Evolutionary conservation across 495 filamentous ascomycete genomes (phyloP), one percentile per base, ranked within the genome.

Genomic region (Oleoguttula mirabilis): DNA sequence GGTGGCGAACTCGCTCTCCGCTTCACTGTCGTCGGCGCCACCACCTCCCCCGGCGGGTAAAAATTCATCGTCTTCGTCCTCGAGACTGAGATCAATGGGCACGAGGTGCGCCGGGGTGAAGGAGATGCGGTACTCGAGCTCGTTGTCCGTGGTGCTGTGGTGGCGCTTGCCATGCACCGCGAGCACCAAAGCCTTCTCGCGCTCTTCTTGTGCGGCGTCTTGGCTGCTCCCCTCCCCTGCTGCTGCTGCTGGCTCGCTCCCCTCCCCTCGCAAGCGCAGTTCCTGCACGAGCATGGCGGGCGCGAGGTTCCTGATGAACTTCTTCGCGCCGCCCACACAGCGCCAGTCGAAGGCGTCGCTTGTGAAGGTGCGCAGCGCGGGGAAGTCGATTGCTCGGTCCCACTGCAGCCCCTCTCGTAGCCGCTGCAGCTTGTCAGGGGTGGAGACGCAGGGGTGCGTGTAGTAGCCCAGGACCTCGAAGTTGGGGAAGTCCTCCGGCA

Each of bases 341-440:
- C 66, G 73, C 90, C 90, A 98, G 39, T 88, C 83, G 43, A 98
- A 95, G 0, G 80, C 74, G 34, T 88, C 76, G 0, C 73, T 67
- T 8, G 80, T 73, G 56, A 90, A 94, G 16, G 63, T 63, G 16
- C 90, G 67, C 17, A 98, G 63, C 0, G 73, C 77, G 12, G 63
- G 39, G 14, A 82, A 64, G 46, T 95, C 77, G 24, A 93, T 69
- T 0, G 71, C 61, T 16, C 59, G 61, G 41, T 81, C 73, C 75
- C 80, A 86, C 3, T 65, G 66, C 15, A 80, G 65, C 11, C 63
- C 63, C 11, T 60, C 57, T 45, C 64, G 67, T 21, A 96, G 48
- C 21, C 58, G 65, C 2, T 72, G 62, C 16, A 95, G 55, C 2
- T 76, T 75, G 2, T 69, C 66, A 10, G 62, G 51, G 0, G 63